Evolutionary conservation across 2,329 filamentous ascomycete species (phyloP).

Genomic region (Aureobasidium sp.): DNA sequence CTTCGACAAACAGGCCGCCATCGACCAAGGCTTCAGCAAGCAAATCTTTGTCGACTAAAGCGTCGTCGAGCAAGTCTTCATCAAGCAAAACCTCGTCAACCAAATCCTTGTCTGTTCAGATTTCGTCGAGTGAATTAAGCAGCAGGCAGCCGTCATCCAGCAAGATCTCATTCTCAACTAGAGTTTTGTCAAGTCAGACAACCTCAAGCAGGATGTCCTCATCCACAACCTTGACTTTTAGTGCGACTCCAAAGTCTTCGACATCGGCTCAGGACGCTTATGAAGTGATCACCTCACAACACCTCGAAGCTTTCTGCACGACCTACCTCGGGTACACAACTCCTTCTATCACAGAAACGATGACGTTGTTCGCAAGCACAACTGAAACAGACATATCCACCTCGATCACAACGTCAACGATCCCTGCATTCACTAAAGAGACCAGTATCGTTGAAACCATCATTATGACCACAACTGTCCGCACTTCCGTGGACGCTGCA

Average conservation of each 20-base stretch:
- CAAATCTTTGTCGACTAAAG: background rate
- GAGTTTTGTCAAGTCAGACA: background rate
- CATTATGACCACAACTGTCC: background rate
- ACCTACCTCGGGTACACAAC: background rate
- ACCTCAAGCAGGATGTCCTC: background rate
- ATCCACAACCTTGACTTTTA: background rate
- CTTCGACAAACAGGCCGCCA: background rate
- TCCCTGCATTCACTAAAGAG: background rate
- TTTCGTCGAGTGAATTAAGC: background rate
- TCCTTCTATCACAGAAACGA: background rate
- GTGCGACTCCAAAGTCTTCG: background rate
- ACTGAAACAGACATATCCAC: background rate
- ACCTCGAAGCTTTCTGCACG: background rate
- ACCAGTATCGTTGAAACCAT: background rate
- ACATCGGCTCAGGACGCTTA: background rate
- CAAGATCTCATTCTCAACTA: background rate
- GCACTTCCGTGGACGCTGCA: background rate
- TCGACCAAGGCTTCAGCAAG: background rate
- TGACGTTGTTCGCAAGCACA: background rate
- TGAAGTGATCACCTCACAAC: background rate
- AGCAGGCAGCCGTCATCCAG: background rate
- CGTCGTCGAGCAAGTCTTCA: background rate
- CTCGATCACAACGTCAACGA: background rate
- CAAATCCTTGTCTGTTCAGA: too few relatives aligned
- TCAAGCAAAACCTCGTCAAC: too few relatives aligned